Evolutionary conservation across 768 basidiomycete genomes (phyloP).

Genomic region (Holtermannia corniformis): DNA sequence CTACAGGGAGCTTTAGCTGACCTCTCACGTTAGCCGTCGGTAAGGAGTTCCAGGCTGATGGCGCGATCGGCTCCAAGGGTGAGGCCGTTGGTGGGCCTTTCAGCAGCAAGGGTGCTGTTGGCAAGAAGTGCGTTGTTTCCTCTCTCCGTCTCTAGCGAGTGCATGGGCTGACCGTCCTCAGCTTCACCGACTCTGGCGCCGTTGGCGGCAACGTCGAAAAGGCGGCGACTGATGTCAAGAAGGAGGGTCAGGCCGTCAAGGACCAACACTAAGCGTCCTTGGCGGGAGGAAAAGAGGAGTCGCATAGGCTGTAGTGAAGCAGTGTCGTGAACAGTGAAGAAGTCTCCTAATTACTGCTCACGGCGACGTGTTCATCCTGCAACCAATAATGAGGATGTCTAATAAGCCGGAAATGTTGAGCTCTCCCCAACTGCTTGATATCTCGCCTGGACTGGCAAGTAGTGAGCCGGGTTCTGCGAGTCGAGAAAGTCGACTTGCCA

Average conservation of each 20-base stretch:
- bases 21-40: conserved; percentile 7
- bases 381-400: too few relatives aligned
- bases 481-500: too few relatives aligned
- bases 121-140: conserved; percentile 25
- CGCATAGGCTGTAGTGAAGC: too few relatives aligned
- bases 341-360: too few relatives aligned
- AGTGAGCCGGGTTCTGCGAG: too few relatives aligned
- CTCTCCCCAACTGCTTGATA: too few relatives aligned
- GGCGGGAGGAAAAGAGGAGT: too few relatives aligned
- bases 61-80: conserved; percentile 14
- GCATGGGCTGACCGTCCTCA: conserved; percentile 2
- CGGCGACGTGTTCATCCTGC: too few relatives aligned
- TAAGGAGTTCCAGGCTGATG: conserved; percentile 23
- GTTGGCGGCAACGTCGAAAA: conserved; percentile 20
- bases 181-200: conserved; percentile 20
- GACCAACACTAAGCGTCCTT: not conserved
- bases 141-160: not conserved
- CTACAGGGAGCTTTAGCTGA: not conserved
- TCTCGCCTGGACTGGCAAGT: too few relatives aligned
- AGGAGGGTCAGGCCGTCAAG: conserved; percentile 16
- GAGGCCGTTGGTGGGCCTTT: conserved; percentile 29
- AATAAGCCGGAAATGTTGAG: too few relatives aligned
- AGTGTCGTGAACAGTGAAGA: too few relatives aligned
- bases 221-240: conserved; percentile 16
- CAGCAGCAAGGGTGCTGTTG: conserved; percentile 21